phyloP scores from a whole-genome alignment of 2,329 filamentous ascomycete genomes.

The Aspergillus floridensis region DNA sequence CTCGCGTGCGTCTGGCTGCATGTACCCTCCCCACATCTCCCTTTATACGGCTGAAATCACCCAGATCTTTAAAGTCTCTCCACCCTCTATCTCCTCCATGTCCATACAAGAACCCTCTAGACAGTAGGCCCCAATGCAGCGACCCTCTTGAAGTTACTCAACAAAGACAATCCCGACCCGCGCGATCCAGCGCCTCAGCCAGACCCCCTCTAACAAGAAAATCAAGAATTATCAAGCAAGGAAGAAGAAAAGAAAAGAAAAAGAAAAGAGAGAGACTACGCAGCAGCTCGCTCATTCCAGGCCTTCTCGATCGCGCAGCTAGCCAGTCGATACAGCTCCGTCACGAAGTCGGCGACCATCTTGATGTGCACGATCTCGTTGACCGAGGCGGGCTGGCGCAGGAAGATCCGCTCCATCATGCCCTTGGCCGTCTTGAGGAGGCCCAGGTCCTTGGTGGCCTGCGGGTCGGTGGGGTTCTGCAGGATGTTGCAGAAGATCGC shows the following conservation, averaged over 20 bases:
- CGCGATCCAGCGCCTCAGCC: no score
- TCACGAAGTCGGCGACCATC: conserved; percentile 45
- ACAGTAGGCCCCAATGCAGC: not conserved
- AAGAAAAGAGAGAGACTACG: not conserved
- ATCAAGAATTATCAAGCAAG: not conserved
- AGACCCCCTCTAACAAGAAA: no score
- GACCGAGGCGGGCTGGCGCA: conserved; percentile 27
- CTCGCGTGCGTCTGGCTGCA: not conserved
- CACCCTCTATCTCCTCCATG: no score
- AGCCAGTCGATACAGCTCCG: conserved; percentile 46
- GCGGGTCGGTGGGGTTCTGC: conserved; percentile 45
- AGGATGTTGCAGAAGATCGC: conserved; percentile 57
- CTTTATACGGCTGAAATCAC: no score
- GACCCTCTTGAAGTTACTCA: no score
- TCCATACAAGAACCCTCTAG: not conserved
- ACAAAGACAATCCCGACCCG: no score
- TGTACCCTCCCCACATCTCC: no score
- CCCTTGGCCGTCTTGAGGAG: conserved; percentile 45
- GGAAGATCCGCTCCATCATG: conserved; percentile 43
- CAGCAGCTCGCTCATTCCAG: conserved; percentile 26
- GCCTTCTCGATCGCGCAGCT: conserved; percentile 46
- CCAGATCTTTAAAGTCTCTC: no score
- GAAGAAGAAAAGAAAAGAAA: not conserved
- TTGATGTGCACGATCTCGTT: conserved; percentile 44
- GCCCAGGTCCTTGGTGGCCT: conserved; percentile 47